These are phyloP conservation scores for Sugiyamaella xylanicola DNA, from an alignment of 1,139 yeast species.

Conservation along the genomic window DNA sequence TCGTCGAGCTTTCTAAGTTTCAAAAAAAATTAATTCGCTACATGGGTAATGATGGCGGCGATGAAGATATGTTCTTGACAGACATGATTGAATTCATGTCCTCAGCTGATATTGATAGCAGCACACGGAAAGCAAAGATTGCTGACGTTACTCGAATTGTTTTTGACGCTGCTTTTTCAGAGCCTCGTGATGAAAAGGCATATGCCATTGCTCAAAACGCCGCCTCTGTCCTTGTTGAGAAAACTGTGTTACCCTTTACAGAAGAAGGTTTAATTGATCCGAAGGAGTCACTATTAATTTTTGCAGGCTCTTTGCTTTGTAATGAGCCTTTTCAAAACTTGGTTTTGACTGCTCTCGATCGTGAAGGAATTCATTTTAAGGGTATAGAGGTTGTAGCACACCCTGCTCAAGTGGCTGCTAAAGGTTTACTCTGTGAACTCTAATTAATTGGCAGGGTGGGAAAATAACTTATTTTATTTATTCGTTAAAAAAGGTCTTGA, in stretches of 20 bases:
- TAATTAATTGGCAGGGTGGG: not conserved
- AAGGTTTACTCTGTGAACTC: slow-evolving; percentile 12
- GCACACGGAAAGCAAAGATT: slow-evolving; percentile 21
- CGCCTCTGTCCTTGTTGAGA: slow-evolving; percentile 14
- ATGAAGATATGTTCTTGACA: slow-evolving; percentile 23
- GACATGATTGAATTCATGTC: slow-evolving; percentile 24
- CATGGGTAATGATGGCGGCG: slow-evolving; percentile 17
- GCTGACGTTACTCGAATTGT: slow-evolving; percentile 27
- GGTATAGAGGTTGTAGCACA: slow-evolving; percentile 19
- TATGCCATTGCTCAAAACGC: slow-evolving; percentile 8
- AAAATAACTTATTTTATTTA: not conserved
- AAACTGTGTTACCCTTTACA: slow-evolving; percentile 2
- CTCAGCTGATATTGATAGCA: slow-evolving; percentile 16
- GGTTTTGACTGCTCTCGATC: slow-evolving; percentile 17
- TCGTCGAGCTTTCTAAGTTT: slow-evolving; percentile 21
- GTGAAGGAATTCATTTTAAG: slow-evolving; percentile 16
- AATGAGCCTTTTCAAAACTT: slow-evolving; percentile 14
- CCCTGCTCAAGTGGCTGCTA: slow-evolving; percentile 22
- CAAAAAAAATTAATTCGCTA: slow-evolving; percentile 7
- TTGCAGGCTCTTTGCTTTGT: slow-evolving; percentile 26
- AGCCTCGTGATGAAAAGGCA: slow-evolving; percentile 17
- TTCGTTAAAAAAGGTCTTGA: not conserved
- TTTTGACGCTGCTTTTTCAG: slow-evolving; percentile 22
- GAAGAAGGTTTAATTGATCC: slow-evolving; percentile 19
- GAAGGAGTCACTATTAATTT: slow-evolving; percentile 18